Evolutionary conservation across 2,329 filamentous ascomycete species (phyloP), one percentile per base, ranked within the genome.

Genomic region (Arachnomyces sp.): DNA sequence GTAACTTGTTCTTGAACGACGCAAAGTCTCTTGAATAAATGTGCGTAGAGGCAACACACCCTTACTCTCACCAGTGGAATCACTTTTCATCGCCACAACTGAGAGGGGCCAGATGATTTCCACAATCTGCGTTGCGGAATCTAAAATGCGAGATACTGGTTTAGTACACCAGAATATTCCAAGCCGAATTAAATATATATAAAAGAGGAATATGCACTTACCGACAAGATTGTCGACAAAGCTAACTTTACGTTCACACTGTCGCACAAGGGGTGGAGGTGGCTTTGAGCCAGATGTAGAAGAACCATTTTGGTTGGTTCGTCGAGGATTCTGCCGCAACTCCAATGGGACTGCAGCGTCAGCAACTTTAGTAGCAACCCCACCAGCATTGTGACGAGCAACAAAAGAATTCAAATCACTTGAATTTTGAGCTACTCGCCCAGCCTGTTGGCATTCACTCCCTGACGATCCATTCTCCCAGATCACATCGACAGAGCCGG

Each of bases 221-320:
- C 90, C 90, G 72, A 95, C 89, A 64, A 95, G 86, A 65, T 82
- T 92, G 66, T 95, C 89, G 67, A 96, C 90, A 60, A 96, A 95
- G 66, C 84, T 89, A 60, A 86, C 78, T 73, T 95, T 95, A 60
- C 89, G 85, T 68, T 95, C 88, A 57, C 80, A 79, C 71, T 95
- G 89, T 56, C 89, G 83, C 48, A 89, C 74, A 49, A 95, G 76
- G 43, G 82, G 68, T 36, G 90, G 86, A 53, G 85, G 84, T 54
- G 76, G 74, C 52, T 76, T 75, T 50, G 77, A 65, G 44, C 72
- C 65, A 42, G 72, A 70, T 25, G 73, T 64, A 45, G 76, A 75
- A 47, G 67, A 69, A 43, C 68, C 72, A 37, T 73, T 77, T 47
- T 75, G 55, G 46, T 55, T 60, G 43, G 64, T 66, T 43, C 76